Base-by-base conservation (phyloP, 2,329 filamentous ascomycete genomes). In the Aspergillus sojae region DNA sequence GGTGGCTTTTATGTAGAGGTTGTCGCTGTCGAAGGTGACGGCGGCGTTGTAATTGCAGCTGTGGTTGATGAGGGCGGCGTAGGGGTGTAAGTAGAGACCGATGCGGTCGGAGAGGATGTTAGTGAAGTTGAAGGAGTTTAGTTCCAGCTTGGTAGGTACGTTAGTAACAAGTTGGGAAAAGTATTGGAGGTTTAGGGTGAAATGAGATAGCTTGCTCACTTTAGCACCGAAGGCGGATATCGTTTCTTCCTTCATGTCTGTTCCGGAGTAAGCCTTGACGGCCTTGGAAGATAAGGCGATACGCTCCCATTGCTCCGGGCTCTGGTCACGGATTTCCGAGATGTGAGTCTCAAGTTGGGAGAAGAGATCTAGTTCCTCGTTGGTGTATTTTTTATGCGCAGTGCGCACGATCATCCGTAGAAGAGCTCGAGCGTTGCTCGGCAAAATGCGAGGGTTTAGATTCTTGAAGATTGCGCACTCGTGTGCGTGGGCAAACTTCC, bases 1-100 rank as follows among this genome's bases (percentile, higher is more conserved):
- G 1, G 88, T 74, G 0, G 86, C 82, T 39, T 85, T 83, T 36
- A 88, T 70, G 16, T 78, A 78, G 11, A 87, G 73, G 36, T 77
- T 72, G 3, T 82, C 76, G 23, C 85, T 82, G 62, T 88, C 85
- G 75, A 88, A 88, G 14, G 85, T 80, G 21, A 88, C 80, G 34
- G 82, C 81, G 3, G 84, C 82, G 67, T 89, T 90, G 4, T 86
- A 85, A 28, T 83, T 79, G 70, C 88, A 90, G 50, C 85, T 88
- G 71, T 90, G 88, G 65, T 90, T 90, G 50, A 87, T 79, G 19
- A 83, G 75, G 32, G 84, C 80, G 2, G 84, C 78, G 21, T 81
- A 77, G 0, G 86, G 85, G 64, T 89, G 85, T 19, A 89, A 71
- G 41, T 83, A 83, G n/a, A 88, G 76, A 2, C 88, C 88, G 26